Percentiles rank a stretch among this genome's conserved stretches.
These are phyloP conservation scores for Erucastrum elatum DNA, from an alignment of 345 rosid genomes.

Conservation along the genomic window DNA sequence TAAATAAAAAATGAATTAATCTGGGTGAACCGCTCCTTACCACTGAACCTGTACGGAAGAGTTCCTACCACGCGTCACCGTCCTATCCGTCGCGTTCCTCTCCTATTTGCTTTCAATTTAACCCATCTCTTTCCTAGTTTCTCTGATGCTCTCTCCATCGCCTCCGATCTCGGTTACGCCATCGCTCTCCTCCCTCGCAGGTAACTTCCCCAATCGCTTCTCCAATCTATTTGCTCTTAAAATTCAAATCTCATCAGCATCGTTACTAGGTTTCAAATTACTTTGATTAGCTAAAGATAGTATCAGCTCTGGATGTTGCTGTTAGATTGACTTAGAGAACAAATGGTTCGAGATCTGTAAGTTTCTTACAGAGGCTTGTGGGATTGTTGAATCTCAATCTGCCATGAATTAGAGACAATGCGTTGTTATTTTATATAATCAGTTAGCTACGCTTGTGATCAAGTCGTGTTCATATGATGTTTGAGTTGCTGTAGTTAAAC, in stretches of 20 bases:
- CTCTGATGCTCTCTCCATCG: slow-evolving; percentile 95
- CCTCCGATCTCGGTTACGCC: slow-evolving; percentile 91
- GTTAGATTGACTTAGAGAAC: slow-evolving; percentile 3
- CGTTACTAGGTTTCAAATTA: neutral
- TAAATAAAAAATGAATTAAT: no score
- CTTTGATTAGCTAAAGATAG: neutral
- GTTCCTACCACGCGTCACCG: no score
- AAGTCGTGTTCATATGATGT: neutral
- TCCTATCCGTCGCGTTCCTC: no score
- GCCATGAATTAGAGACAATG: slow-evolving; percentile 2
- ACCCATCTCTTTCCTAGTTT: no score
- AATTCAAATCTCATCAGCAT: neutral
- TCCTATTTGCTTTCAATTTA: no score
- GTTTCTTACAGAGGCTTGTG: slow-evolving; percentile 1
- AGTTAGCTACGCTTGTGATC: neutral
- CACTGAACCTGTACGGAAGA: no score
- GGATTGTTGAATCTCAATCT: neutral
- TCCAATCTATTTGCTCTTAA: neutral
- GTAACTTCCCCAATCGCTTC: slow-evolving; percentile 39
- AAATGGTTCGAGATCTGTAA: slow-evolving; percentile 15
- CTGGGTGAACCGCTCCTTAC: no score
- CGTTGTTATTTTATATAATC: neutral
- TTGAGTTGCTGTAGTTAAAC: neutral
- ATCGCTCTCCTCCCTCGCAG: slow-evolving; percentile 80
- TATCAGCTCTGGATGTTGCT: neutral